Percentiles rank a stretch among this genome's conserved stretches.
Evolutionary conservation across 139 green algal species (phyloP).

Genomic region (Chlorella sp.): DNA sequence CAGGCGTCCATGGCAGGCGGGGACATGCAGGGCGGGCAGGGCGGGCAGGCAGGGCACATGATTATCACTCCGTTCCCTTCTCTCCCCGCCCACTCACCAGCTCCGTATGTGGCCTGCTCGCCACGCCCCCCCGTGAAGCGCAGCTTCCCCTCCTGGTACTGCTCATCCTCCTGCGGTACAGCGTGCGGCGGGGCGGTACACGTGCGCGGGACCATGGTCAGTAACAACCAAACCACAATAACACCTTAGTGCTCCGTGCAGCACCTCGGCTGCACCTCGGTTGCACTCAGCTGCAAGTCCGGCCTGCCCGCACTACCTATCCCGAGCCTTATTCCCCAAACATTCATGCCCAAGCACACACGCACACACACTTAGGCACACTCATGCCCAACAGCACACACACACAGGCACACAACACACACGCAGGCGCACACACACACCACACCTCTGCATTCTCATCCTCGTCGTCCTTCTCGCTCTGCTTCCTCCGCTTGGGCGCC

Average conservation of each 20-base stretch:
- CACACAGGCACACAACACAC: no score
- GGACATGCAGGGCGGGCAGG: background rate
- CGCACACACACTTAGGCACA: no score
- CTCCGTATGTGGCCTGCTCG: constrained; percentile 81
- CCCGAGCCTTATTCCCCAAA: no score
- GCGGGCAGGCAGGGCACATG: background rate
- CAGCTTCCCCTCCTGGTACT: constrained; percentile 80
- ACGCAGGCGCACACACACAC: background rate
- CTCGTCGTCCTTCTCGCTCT: constrained; percentile 64
- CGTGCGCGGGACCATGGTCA: background rate
- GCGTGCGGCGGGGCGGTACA: background rate
- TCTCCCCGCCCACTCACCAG: background rate
- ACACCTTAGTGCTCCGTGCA: no score
- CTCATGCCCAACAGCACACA: no score
- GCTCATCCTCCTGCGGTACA: constrained; percentile 66
- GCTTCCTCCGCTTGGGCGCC: background rate
- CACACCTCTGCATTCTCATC: constrained; percentile 71
- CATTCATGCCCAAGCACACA: no score
- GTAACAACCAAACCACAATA: no score
- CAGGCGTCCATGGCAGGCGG: background rate
- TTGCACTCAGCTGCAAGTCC: background rate
- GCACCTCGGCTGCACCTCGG: no score
- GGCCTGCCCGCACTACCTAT: background rate
- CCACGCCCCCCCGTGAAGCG: constrained; percentile 66
- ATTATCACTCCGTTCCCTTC: no score